These are phyloP conservation scores for Picochlorum sp. DNA, from an alignment of 139 green algal genomes.

Conservation along the genomic window DNA sequence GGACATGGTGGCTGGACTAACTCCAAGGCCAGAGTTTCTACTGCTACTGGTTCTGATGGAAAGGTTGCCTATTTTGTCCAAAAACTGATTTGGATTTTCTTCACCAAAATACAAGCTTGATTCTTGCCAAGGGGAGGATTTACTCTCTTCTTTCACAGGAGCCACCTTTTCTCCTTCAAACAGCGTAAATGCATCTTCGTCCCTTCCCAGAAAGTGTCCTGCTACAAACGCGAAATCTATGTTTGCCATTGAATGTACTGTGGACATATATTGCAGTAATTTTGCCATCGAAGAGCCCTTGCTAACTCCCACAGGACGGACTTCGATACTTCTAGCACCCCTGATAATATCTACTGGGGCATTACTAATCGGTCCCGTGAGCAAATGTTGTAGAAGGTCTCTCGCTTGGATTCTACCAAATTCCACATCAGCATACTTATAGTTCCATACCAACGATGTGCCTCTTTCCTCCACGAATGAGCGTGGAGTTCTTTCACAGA, in stretches of 20 bases:
- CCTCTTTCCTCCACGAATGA: slow-evolving; percentile 86
- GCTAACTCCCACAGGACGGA: slow-evolving; percentile 88
- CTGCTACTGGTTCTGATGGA: slow-evolving; percentile 4
- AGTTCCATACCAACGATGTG: slow-evolving; percentile 97
- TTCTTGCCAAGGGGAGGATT: not conserved
- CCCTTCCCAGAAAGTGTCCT: slow-evolving; percentile 87
- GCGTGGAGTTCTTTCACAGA: slow-evolving; percentile 93
- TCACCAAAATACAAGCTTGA: not conserved
- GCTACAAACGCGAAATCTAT: slow-evolving; percentile 61
- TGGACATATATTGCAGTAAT: slow-evolving; percentile 50
- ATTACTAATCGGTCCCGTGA: slow-evolving; percentile 95
- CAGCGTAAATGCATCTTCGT: slow-evolving; percentile 92
- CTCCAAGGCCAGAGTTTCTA: slow-evolving; percentile 8
- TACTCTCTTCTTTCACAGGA: not conserved
- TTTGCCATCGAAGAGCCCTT: slow-evolving; percentile 89
- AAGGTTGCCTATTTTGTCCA: slow-evolving; percentile 3
- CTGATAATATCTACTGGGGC: slow-evolving; percentile 93
- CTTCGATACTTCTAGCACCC: slow-evolving; percentile 72
- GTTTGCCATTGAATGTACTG: not conserved
- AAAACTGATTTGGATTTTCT: not conserved
- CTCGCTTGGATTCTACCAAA: slow-evolving; percentile 64
- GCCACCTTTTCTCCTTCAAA: slow-evolving; percentile 60
- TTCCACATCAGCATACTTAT: slow-evolving; percentile 87
- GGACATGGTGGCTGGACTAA: slow-evolving; percentile 15
- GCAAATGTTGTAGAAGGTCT: slow-evolving; percentile 90